A percentile compares a stretch with the other conserved stretches of the same genome.
Evolutionary conservation across 1,284 basidiomycete species (phyloP).

Genomic region (Clitocybe nebularis): DNA sequence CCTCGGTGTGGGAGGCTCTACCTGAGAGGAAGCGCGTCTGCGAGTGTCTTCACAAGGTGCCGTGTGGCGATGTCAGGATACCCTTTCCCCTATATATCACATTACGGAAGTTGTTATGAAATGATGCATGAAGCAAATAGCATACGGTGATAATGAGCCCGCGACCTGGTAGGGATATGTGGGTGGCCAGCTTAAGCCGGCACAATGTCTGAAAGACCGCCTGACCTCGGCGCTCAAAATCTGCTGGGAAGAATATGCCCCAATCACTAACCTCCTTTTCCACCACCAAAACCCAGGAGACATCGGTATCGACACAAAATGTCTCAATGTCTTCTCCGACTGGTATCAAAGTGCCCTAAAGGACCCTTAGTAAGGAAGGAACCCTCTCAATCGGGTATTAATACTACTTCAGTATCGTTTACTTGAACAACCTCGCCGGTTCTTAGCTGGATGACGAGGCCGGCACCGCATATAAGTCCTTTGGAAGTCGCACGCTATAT

Average conservation of each 20-base stretch:
- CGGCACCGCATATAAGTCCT: conserved; percentile 74
- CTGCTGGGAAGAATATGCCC: neutral
- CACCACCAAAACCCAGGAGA: conserved; percentile 79
- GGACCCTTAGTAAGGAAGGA: neutral
- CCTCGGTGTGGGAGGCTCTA: conserved; percentile 13
- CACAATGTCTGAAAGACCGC: conserved; percentile 86
- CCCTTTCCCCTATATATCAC: conserved; percentile 76
- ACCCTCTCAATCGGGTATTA: conserved; percentile 1
- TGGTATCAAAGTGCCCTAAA: conserved; percentile 73
- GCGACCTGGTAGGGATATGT: conserved; percentile 45
- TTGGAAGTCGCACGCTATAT: conserved; percentile 82
- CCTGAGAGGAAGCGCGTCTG: conserved; percentile 54
- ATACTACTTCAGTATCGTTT: conserved; percentile 54
- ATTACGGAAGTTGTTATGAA: conserved; percentile 4
- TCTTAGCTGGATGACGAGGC: conserved; percentile 54
- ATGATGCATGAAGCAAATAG: neutral
- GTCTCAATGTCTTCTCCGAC: conserved; percentile 63
- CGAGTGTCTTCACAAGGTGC: conserved; percentile 71
- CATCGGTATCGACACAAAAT: conserved; percentile 47
- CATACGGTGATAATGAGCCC: conserved; percentile 72
- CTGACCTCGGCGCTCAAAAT: conserved; percentile 35
- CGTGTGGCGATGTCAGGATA: conserved; percentile 90
- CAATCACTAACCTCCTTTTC: conserved; percentile 82
- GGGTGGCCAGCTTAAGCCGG: conserved; percentile 46
- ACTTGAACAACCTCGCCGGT: conserved; percentile 49